A percentile compares a stretch with the other conserved stretches of the same genome.
These are phyloP conservation scores for Pleoardoris graminearum DNA, from an alignment of 2,329 filamentous ascomycete species.

Conservation along the genomic window DNA sequence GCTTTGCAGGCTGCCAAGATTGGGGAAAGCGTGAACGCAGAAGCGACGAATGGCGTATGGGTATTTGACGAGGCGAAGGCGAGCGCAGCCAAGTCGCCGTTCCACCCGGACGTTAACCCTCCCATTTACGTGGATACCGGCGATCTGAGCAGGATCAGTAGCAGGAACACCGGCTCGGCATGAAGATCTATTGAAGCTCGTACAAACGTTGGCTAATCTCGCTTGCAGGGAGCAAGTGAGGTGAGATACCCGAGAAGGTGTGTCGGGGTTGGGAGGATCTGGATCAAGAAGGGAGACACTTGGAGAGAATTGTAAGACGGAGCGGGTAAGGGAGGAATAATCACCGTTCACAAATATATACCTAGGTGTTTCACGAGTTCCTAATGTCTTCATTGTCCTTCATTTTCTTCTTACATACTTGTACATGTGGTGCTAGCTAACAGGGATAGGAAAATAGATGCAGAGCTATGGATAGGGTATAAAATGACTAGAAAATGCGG, in stretches of 20 bases:
- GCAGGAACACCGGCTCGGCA: background rate
- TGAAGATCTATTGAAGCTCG: background rate
- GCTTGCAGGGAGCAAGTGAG: background rate
- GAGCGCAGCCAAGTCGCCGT: conserved; percentile 31
- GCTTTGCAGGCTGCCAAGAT: conserved; percentile 40
- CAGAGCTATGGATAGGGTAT: no score
- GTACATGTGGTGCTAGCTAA: no score
- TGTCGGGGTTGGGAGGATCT: background rate
- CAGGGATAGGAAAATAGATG: no score
- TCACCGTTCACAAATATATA: conserved; percentile 3
- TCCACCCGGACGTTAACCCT: conserved; percentile 31
- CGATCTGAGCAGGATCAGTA: conserved; percentile 3
- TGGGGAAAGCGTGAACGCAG: conserved; percentile 58
- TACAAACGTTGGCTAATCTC: background rate
- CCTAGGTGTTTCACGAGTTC: conserved; percentile 1
- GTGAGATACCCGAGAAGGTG: background rate
- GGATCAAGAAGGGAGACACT: background rate
- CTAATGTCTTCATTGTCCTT: background rate
- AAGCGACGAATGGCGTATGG: conserved; percentile 73
- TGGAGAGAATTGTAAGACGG: background rate
- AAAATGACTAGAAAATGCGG: no score
- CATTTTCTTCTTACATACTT: no score
- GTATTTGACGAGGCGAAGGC: conserved; percentile 63
- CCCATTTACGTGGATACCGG: conserved; percentile 28
- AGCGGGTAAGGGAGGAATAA: background rate